A percentile compares a stretch with the other conserved stretches of the same genome.
Conservation (phyloP, 2,329 filamentous ascomycete genomes). For the Blumeria hordei region DNA sequence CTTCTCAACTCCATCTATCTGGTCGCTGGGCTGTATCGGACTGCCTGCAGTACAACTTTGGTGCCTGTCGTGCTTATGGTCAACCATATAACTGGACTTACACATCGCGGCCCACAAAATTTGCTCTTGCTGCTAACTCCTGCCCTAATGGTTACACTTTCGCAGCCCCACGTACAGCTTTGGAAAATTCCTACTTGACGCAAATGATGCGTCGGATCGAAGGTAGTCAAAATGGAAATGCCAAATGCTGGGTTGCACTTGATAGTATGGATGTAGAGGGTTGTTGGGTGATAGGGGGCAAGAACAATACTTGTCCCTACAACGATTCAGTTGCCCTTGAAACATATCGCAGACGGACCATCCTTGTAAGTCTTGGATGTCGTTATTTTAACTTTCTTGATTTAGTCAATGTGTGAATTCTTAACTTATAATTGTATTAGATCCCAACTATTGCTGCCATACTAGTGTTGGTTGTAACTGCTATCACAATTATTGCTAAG, state of each 20-base stretch:
- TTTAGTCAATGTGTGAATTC: background rate
- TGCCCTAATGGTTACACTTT: constrained; percentile 28
- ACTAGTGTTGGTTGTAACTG: constrained; percentile 34
- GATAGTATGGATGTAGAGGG: constrained; percentile 29
- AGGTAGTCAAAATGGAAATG: constrained; percentile 7
- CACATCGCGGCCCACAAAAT: constrained; percentile 19
- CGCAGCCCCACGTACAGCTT: constrained; percentile 30
- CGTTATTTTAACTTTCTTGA: background rate
- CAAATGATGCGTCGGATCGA: constrained; percentile 10
- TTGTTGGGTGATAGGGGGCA: constrained; percentile 36
- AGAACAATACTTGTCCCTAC: constrained; percentile 34
- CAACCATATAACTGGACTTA: constrained; percentile 34
- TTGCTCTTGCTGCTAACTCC: constrained; percentile 19
- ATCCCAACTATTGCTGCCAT: constrained; percentile 37
- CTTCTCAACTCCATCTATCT: constrained; percentile 19
- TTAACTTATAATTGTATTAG: constrained; percentile 12
- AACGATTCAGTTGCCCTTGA: constrained; percentile 15
- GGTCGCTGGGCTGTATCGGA: constrained; percentile 34
- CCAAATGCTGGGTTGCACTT: constrained; percentile 30
- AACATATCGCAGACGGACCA: constrained; percentile 20
- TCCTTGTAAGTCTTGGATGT: constrained; percentile 15
- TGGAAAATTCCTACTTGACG: constrained; percentile 35
- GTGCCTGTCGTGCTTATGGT: constrained; percentile 28
- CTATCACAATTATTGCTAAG: constrained; percentile 36
- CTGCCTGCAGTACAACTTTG: constrained; percentile 25